phyloP scores from a whole-genome alignment of 352 stramenopile species.

The Phytophthora quininea region DNA sequence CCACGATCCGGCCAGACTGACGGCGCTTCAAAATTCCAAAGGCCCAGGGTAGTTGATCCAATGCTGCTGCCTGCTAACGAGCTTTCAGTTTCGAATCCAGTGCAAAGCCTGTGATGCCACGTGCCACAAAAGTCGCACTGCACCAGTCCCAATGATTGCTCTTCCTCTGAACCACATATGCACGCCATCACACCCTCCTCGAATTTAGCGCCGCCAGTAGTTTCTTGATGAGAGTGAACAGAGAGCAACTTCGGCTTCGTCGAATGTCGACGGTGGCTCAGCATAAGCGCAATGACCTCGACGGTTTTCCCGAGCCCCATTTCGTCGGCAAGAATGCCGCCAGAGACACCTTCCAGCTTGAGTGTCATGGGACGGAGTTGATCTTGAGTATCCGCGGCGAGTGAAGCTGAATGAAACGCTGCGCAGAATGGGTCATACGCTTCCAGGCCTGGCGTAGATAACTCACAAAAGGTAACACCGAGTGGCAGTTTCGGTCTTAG shows the following conservation, averaged over 20 bases:
- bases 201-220: constrained; percentile 1
- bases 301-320: constrained; percentile 93
- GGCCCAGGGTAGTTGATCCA: neutral
- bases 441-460: neutral
- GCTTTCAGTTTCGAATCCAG: constrained; percentile 33
- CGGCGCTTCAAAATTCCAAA: constrained; percentile 31
- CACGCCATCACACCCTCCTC: constrained; percentile 32
- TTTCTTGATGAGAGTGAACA: neutral
- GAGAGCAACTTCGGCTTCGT: constrained; percentile 23
- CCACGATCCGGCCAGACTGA: constrained; percentile 13
- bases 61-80: neutral
- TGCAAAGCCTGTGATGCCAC: constrained; percentile 75
- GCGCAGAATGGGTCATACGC: constrained; percentile 52
- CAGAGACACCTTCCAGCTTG: constrained; percentile 40
- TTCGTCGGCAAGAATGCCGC: constrained; percentile 92
- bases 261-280: constrained; percentile 54
- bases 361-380: constrained; percentile 17
- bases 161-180: constrained; percentile 54
- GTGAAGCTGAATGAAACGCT: constrained; percentile 25
- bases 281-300: constrained; percentile 68
- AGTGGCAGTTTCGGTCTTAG: neutral
- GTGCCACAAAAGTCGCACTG: constrained; percentile 56
- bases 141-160: constrained; percentile 49
- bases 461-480: constrained; percentile 26
- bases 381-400: neutral